Percentiles rank a stretch among this genome's conserved stretches.
phyloP scores from a whole-genome alignment of 2,329 filamentous ascomycete genomes.

The Pseudocercospora vitis region DNA sequence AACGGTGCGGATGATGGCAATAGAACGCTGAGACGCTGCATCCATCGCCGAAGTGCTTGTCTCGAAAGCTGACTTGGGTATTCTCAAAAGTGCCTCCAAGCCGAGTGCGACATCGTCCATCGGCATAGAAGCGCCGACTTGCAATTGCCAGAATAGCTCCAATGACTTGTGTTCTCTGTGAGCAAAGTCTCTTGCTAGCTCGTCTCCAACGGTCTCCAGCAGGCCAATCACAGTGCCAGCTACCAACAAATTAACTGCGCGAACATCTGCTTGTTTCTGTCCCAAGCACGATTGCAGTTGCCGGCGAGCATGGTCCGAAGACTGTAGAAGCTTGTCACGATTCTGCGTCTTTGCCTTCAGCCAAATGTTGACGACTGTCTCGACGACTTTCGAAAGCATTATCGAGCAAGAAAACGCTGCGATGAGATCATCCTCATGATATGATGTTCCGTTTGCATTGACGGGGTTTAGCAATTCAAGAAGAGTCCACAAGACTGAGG shows the following conservation, averaged over 20 bases:
- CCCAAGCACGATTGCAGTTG: neutral
- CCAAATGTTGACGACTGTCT: neutral
- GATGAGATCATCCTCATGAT: neutral
- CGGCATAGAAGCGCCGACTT: neutral
- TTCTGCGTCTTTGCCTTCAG: neutral
- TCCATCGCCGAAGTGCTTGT: neutral
- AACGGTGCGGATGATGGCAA: too few species aligned
- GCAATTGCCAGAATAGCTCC: neutral
- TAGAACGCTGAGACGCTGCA: neutral
- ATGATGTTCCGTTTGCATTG: neutral
- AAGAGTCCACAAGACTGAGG: neutral
- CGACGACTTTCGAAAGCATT: neutral
- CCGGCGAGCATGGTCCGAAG: neutral
- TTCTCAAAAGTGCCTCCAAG: neutral
- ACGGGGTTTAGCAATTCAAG: neutral
- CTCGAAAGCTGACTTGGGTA: neutral
- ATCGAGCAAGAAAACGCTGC: neutral
- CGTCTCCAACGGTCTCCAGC: neutral
- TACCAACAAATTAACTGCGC: neutral
- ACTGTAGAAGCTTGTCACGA: neutral
- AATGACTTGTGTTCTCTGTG: neutral
- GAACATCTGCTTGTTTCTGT: neutral
- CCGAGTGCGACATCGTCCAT: neutral
- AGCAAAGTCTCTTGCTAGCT: neutral
- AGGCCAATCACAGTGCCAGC: neutral